Base-by-base conservation (phyloP, 805 yeast genomes). In the Kregervanrija pseudodelftensis region DNA sequence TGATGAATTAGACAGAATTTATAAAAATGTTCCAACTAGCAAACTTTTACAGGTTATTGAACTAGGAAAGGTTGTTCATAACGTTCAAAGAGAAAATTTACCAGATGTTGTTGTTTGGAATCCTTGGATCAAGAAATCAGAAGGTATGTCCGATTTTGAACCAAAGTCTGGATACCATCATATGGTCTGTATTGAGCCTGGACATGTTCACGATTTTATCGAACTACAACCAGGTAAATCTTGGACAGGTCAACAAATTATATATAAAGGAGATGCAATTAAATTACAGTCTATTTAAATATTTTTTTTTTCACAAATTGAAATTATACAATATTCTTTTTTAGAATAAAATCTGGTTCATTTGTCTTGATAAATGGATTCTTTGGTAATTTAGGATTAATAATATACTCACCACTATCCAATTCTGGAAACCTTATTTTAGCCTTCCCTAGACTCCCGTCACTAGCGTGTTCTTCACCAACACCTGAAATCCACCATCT, bases 181-280 rank as follows among this genome's bases (percentile, higher is more conserved):
- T 39, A 91, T 93, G 98, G 78, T 93, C 46, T 93, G 99, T 67
- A 76, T 93, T 46, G 99, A 93, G 65, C 95, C 96, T 2, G 99
- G 99, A 37, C 73, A 81, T 53, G 98, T 93, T 35, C 73, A 77
- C 46, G 79, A 81, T 39, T 83, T 85, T 59, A 69, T 76, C 17
- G 66, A 63, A 17, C 70, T 93, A 53, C 63, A 68, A 41, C 82
- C 91, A n/a, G 91, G 93, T 43, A 74, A 73, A 49, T 70, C 71
- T 49, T 90, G 96, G 96, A 64, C 66, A 11, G 96, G 80, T 12
- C 66, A 80, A 31, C 96, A 88, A 67, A 66, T 58, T 17, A 60
- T 75, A 63, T 69, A 71, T 52, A 70, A 74, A 41, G 76, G 77
- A 45, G 87, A 84, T 41, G 79, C 48, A 4, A 46, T 46, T 22